Percentiles rank a stretch among this genome's conserved stretches.
phyloP scores from a whole-genome alignment of 2,329 filamentous ascomycete genomes.

The Leptosphaerulina australis region DNA sequence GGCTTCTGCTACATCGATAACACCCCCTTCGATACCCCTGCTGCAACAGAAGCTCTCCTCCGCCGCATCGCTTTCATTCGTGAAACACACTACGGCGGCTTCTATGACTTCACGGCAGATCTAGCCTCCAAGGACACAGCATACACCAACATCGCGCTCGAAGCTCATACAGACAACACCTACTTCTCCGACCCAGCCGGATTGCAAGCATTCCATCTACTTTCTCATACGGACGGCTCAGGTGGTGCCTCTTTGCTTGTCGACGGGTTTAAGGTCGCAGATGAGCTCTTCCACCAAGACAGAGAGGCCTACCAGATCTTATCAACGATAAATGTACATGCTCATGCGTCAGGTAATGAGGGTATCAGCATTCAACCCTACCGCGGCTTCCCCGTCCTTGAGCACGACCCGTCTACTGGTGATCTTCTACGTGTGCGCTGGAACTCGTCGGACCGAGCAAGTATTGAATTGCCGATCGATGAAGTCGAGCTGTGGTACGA shows the following conservation, averaged over 20 bases:
- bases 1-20: constrained; percentile 80
- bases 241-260: constrained; percentile 84
- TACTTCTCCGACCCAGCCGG: constrained; percentile 94
- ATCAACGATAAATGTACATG: constrained; percentile 64
- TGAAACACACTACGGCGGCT: constrained; percentile 85
- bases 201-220: constrained; percentile 88
- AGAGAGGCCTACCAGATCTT: constrained; percentile 65
- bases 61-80: constrained; percentile 85
- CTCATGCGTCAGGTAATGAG: constrained; percentile 86
- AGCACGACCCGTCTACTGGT: constrained; percentile 56
- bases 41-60: constrained; percentile 75
- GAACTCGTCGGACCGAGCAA: constrained; percentile 90
- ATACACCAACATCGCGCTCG: constrained; percentile 83
- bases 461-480: constrained; percentile 62
- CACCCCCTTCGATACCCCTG: constrained; percentile 66
- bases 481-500: constrained; percentile 72
- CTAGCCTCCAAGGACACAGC: constrained; percentile 87
- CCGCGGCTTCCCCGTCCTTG: constrained; percentile 72
- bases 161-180: constrained; percentile 90
- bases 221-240: constrained; percentile 72
- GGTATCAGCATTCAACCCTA: constrained; percentile 80
- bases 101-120: constrained; percentile 89
- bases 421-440: constrained; percentile 74
- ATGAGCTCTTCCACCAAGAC: constrained; percentile 61
- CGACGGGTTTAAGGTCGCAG: constrained; percentile 80